phyloP scores from a whole-genome alignment of 768 basidiomycete species.

The Lactarius deliciosus region DNA sequence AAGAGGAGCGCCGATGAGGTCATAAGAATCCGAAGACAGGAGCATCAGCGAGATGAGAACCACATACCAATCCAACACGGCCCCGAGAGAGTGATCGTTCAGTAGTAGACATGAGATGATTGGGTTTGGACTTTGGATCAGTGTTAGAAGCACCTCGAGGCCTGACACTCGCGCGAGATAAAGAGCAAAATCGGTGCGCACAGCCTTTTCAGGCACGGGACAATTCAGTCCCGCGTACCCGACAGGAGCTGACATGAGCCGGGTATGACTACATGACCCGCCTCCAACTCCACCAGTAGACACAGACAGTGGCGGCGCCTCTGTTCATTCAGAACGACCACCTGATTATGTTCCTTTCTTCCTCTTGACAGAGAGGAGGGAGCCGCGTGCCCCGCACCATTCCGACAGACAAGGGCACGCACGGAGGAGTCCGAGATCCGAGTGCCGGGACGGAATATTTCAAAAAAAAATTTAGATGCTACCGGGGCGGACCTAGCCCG shows the following conservation, averaged over 20 bases:
- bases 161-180: not conserved
- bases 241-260: not conserved
- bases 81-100: constrained; percentile 21
- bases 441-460: not conserved
- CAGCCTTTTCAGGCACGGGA: constrained; percentile 10
- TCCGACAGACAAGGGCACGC: not conserved
- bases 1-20: constrained; percentile 1
- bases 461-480: not conserved
- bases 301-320: not conserved
- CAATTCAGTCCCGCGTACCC: not conserved
- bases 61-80: constrained; percentile 8
- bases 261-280: not conserved
- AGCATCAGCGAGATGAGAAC: not conserved
- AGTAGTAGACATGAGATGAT: constrained; percentile 4
- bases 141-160: not conserved
- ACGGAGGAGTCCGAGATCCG: not conserved
- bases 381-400: not conserved
- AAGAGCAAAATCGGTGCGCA: constrained; percentile 6
- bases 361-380: not conserved
- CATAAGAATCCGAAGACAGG: not conserved
- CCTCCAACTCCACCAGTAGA: not conserved
- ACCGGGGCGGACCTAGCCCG: not conserved
- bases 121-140: not conserved
- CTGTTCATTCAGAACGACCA: not conserved
- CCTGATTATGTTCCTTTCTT: not conserved